phyloP scores from a whole-genome alignment of 1,139 yeast species.

The Zhuliangozyma blackwelliae region DNA sequence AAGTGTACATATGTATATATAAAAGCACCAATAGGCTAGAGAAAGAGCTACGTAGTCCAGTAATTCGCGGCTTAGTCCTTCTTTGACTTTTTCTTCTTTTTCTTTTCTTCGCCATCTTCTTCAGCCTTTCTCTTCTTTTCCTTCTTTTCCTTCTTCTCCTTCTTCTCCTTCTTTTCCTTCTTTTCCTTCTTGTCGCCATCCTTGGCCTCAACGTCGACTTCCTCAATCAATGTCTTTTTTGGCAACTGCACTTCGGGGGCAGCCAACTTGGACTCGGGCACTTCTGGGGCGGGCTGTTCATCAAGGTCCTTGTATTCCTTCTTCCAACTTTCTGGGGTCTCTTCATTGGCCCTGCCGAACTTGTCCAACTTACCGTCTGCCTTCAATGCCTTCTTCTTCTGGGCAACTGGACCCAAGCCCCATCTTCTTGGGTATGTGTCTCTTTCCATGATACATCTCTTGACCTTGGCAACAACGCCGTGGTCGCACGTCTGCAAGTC shows the following conservation, averaged over 20 bases:
- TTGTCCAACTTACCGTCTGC: slow-evolving; percentile 96
- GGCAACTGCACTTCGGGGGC: slow-evolving; percentile 53
- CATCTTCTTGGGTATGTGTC: slow-evolving; percentile 99
- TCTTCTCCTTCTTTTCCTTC: slow-evolving; percentile 67
- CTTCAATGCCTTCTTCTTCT: slow-evolving; percentile 96
- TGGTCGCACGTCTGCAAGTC: slow-evolving; percentile 96
- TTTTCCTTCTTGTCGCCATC: slow-evolving; percentile 41
- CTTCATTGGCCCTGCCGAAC: slow-evolving; percentile 88
- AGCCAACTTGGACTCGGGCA: slow-evolving; percentile 43
- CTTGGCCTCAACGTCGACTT: slow-evolving; percentile 40
- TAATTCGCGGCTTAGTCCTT: slow-evolving; percentile 9
- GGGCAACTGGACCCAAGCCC: slow-evolving; percentile 99
- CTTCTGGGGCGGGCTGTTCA: slow-evolving; percentile 53
- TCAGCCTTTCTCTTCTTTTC: slow-evolving; percentile 52
- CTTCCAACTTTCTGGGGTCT: slow-evolving; percentile 93
- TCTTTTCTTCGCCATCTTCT: slow-evolving; percentile 46
- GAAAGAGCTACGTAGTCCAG: slow-evolving; percentile 2
- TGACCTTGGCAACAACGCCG: slow-evolving; percentile 97
- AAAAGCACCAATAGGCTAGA: too few species aligned
- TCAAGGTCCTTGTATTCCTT: slow-evolving; percentile 78
- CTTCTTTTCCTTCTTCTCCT: slow-evolving; percentile 38
- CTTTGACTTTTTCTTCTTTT: slow-evolving; percentile 45
- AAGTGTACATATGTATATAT: too few species aligned
- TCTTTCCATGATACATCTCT: slow-evolving; percentile 99
- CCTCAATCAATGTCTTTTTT: slow-evolving; percentile 37